phyloP scores from a whole-genome alignment of 805 yeast species.

The Kuraishia cidri region DNA sequence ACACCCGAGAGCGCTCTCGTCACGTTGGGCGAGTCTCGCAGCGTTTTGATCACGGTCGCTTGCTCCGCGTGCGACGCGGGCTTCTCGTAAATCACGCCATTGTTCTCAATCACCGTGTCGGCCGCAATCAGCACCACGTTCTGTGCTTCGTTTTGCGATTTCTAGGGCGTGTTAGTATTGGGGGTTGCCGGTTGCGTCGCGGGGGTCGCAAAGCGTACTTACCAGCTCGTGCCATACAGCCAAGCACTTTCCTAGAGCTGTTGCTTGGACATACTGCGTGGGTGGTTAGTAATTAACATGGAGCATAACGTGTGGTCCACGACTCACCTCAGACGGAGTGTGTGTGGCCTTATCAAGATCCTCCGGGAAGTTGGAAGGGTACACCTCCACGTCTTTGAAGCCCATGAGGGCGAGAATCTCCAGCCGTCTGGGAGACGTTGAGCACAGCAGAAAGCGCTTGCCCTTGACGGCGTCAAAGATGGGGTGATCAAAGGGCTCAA shows the following conservation, averaged over 20 bases:
- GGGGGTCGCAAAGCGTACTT: slow-evolving; percentile 3
- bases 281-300: slow-evolving; percentile 2
- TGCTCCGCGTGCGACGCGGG: slow-evolving; percentile 53
- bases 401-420: slow-evolving; percentile 63
- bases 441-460: slow-evolving; percentile 54
- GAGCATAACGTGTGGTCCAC: neutral
- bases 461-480: slow-evolving; percentile 15
- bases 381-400: slow-evolving; percentile 30
- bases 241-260: slow-evolving; percentile 60
- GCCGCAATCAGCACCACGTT: slow-evolving; percentile 44
- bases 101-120: slow-evolving; percentile 66
- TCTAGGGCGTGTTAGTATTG: neutral
- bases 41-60: slow-evolving; percentile 34
- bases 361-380: slow-evolving; percentile 70
- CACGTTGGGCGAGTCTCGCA: slow-evolving; percentile 33
- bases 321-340: slow-evolving; percentile 33
- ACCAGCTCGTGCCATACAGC: slow-evolving; percentile 43
- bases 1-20: slow-evolving; percentile 49
- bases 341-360: slow-evolving; percentile 47
- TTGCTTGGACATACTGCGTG: slow-evolving; percentile 51
- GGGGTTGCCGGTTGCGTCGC: neutral
- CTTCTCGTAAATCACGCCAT: slow-evolving; percentile 65
- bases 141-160: slow-evolving; percentile 5
- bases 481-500: slow-evolving; percentile 19
- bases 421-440: slow-evolving; percentile 74